Evolutionary conservation across 2,329 filamentous ascomycete genomes (phyloP), one percentile per base, ranked within the genome.

Genomic region (Xylogone sp.): DNA sequence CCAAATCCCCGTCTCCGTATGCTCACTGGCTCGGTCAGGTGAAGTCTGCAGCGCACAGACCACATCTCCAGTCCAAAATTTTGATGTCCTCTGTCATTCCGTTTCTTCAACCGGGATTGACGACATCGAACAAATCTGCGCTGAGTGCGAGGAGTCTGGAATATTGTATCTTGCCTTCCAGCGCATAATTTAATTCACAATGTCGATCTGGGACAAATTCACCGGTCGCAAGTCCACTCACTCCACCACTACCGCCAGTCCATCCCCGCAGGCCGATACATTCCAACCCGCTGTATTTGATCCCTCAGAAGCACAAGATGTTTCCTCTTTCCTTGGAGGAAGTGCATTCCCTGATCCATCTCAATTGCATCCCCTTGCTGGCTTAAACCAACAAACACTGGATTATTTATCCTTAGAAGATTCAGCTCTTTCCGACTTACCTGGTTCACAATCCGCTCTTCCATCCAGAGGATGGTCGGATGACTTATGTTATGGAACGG

Each of bases 401-500:
- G 94, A 99, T 71, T 99, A 99, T 72, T 82, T 99, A 59, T 86
- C 87, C 21, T 86, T 99, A 65, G 94, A 99, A 73, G 95, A 99
- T 69, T 89, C 90, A 46, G 83, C 86, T 22, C 83, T 97, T 53
- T 91, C 90, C 56, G 86, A 95, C 65, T 81, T 96, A 19, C 91
- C 92, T 46, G 92, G 91, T 65, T 81, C 85, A 53, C 88, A 89
- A 68, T 95, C 93, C 43, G 87, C 92, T 50, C 82, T 99, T 50
- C 94, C 95, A 43, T 97, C 92, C 51, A 87, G 94, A 69, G 94
- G 94, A 68, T 99, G 96, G 84, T 96, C 92, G 55, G 94, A 99
- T 68, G 94, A 99, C 70, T 83, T 99, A 54, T 97, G 94, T 75
- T 99, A 99, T 70, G 94, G 95, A 66, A 95, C 94, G 20, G 94